These are phyloP conservation scores for Ceratobasidium sp. DNA, from an alignment of 1,284 basidiomycete genomes.

Conservation along the genomic window DNA sequence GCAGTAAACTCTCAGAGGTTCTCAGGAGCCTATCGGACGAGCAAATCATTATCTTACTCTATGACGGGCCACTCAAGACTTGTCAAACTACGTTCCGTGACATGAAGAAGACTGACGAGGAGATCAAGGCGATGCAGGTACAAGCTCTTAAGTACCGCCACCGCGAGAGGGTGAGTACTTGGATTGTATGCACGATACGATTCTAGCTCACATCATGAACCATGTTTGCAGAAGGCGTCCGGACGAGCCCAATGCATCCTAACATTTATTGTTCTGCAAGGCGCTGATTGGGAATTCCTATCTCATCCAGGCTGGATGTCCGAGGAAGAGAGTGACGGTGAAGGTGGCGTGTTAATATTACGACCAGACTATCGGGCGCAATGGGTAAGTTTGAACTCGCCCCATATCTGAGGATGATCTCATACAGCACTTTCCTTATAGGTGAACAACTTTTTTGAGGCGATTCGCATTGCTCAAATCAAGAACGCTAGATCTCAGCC, in stretches of 20 bases:
- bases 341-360: neutral
- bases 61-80: slow-evolving; percentile 1
- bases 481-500: slow-evolving; percentile 4
- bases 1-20: neutral
- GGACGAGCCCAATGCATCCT: neutral
- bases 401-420: neutral
- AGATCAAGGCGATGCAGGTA: neutral
- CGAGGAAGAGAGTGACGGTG: neutral
- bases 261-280: neutral
- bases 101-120: slow-evolving; percentile 2
- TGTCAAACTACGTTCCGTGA: neutral
- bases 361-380: neutral
- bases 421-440: neutral
- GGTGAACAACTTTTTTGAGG: neutral
- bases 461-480: neutral
- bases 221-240: neutral
- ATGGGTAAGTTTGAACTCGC: no score
- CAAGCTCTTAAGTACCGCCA: neutral
- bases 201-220: neutral
- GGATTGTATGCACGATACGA: neutral
- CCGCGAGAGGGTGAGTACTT: neutral
- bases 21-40: neutral
- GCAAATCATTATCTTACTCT: neutral
- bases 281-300: neutral
- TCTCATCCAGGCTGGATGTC: neutral